Percentiles rank a stretch among this genome's conserved stretches.
Evolutionary conservation across 2,329 filamentous ascomycete genomes (phyloP).

Genomic region (Cadophora luteo-olivacea): DNA sequence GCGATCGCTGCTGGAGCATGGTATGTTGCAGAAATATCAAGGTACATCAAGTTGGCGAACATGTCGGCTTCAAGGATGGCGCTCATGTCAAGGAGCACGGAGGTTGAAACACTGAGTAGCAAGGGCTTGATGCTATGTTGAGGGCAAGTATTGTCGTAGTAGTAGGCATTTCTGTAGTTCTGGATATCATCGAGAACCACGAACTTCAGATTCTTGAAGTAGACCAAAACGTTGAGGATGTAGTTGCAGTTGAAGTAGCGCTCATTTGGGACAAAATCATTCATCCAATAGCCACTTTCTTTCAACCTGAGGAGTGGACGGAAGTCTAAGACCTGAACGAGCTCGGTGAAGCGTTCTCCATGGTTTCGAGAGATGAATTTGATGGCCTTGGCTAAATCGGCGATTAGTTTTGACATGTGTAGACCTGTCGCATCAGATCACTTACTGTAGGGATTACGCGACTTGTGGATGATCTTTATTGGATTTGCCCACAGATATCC

Average conservation of each 20-base stretch:
- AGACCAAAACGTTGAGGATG: conserved; percentile 5
- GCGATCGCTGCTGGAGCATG: not conserved
- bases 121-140: conserved; percentile 11
- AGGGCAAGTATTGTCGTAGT: not conserved
- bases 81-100: not conserved
- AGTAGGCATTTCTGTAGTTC: not conserved
- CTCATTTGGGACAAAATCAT: conserved; percentile 11
- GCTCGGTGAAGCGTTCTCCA: no score
- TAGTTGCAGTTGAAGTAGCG: conserved; percentile 10
- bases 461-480: conserved; percentile 25
- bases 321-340: conserved; percentile 6
- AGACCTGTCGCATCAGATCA: not conserved
- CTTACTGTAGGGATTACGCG: conserved; percentile 30
- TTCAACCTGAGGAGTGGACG: not conserved
- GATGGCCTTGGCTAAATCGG: conserved; percentile 48
- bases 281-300: conserved; percentile 8
- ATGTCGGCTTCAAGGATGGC: conserved; percentile 1
- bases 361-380: conserved; percentile 35
- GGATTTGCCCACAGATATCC: conserved; percentile 37
- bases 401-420: not conserved
- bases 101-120: not conserved
- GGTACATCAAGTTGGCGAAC: conserved; percentile 30
- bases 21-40: conserved; percentile 34
- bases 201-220: conserved; percentile 29
- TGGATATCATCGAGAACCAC: conserved; percentile 17